Evolutionary conservation across 2,329 filamentous ascomycete genomes (phyloP), one percentile per base, ranked within the genome.

Genomic region (Colletotrichum liriopes): DNA sequence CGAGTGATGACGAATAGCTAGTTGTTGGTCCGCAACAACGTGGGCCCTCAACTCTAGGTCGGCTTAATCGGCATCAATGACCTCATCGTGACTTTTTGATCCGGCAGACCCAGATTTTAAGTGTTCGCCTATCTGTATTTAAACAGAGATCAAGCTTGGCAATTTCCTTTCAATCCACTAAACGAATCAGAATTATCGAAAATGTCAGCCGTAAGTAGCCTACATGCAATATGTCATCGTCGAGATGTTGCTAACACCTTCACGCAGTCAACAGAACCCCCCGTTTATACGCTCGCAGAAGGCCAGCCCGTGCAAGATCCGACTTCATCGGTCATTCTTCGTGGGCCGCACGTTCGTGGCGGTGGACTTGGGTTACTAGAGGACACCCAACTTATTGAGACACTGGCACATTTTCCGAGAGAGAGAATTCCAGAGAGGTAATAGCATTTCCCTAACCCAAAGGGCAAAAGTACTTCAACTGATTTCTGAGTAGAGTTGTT

Each of bases 401-500:
- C 86, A 0, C 80, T 90, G 1, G 85, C 89, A 3, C 88, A 90
- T 75, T 91, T 90, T 76, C 83, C 85, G n/a, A 83, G 88, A 3
- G 89, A 91, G 76, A 81, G 89, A 11, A 91, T 91, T 65, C 89
- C 89, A 0, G 89, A 91, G 75, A 79, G 88, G 77, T 78, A 71
- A 2, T 23, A 0, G 6, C 16, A 51, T 1, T 9, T 20, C 1
- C 14, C n/a, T 58, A 6, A 39, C 37, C 54, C 1, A 5, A 35
- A 3, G 32, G 29, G 39, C 9, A 39, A n/a, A 11, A 8, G 54
- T 18, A 32, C 14, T 41, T 39, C 26, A 8, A 23, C 61, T 66
- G 54, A 4, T 18, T 60, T 41, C 12, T 41, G 7, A 49, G 63
- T 14, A 68, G 74, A 4, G 69, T 73, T 9, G 77, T 78, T 1